Percentiles rank a stretch among this genome's conserved stretches.
phyloP scores from a whole-genome alignment of 345 rosid genomes.

The Eucalyptus cloeziana region DNA sequence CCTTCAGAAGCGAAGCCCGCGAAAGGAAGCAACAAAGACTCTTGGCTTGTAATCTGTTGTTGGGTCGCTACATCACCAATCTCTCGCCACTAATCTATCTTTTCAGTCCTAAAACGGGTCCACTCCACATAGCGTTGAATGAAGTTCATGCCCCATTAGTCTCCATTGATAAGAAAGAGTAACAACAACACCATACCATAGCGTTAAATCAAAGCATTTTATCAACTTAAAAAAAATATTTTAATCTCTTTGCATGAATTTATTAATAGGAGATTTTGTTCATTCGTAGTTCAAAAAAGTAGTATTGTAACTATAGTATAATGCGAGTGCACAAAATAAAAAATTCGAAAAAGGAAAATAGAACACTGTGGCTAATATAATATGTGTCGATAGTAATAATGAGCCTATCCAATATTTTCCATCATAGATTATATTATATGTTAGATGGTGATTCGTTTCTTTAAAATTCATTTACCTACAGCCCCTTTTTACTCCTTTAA shows the following conservation, averaged over 20 bases:
- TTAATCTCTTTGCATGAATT: too few species aligned
- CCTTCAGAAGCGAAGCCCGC: conserved; percentile 14
- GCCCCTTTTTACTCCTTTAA: not conserved
- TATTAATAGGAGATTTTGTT: rapidly evolving
- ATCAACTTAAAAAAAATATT: too few species aligned
- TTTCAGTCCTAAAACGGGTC: not conserved
- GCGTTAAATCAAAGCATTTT: not conserved
- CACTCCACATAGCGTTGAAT: not conserved
- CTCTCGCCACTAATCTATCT: not conserved
- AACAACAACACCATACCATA: not conserved
- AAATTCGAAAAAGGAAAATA: not conserved
- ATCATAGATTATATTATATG: too few species aligned
- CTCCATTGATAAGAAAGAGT: not conserved
- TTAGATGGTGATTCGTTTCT: not conserved
- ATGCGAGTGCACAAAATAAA: rapidly evolving
- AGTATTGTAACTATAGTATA: rapidly evolving
- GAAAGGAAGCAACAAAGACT: conserved; percentile 63
- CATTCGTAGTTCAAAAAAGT: rapidly evolving
- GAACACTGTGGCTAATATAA: rapidly evolving
- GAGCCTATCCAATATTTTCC: rapidly evolving
- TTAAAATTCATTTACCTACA: not conserved
- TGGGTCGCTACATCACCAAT: conserved; percentile 5
- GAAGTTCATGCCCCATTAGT: conserved; percentile 1
- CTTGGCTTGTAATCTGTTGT: conserved; percentile 62
- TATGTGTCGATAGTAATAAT: rapidly evolving